phyloP scores from a whole-genome alignment of 176 grass and related monocot genomes.

The Carex scoparia region DNA sequence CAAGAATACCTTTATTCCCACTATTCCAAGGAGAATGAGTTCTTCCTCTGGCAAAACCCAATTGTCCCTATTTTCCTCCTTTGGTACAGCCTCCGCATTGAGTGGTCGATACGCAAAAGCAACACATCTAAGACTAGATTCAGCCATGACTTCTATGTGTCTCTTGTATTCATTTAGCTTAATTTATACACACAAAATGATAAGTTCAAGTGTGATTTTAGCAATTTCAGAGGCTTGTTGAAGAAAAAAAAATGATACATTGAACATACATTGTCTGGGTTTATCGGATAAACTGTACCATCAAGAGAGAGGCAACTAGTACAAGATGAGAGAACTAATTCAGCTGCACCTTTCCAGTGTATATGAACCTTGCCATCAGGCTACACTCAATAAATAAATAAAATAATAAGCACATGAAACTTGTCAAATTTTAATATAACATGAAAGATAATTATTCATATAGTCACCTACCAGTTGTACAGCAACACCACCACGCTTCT shows the following conservation, averaged over 20 bases:
- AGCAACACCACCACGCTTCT: constrained; percentile 90
- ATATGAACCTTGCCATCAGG: constrained; percentile 52
- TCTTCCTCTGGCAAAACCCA: constrained; percentile 69
- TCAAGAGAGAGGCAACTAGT: constrained; percentile 67
- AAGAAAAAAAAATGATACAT: neutral
- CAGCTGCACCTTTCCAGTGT: constrained; percentile 98
- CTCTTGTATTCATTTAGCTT: constrained; percentile 67
- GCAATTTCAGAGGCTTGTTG: neutral
- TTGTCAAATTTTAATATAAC: constrained; percentile 14
- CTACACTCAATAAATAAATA: constrained; percentile 42
- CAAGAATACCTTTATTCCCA: constrained; percentile 41
- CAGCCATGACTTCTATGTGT: constrained; percentile 87
- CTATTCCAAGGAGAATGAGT: constrained; percentile 39
- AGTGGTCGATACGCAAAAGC: constrained; percentile 72
- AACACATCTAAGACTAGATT: constrained; percentile 70
- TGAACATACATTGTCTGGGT: constrained; percentile 49
- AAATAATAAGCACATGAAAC: constrained; percentile 27
- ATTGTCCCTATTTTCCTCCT: constrained; percentile 49
- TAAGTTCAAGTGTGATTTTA: constrained; percentile 1
- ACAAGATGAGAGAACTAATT: constrained; percentile 76
- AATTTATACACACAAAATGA: constrained; percentile 10
- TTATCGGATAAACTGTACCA: constrained; percentile 60
- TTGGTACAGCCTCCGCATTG: constrained; percentile 41
- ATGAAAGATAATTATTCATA: constrained; percentile 14
- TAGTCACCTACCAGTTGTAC: constrained; percentile 44